Base-by-base conservation (phyloP, 352 stramenopile genomes). In the Phytopythium sindhum region DNA sequence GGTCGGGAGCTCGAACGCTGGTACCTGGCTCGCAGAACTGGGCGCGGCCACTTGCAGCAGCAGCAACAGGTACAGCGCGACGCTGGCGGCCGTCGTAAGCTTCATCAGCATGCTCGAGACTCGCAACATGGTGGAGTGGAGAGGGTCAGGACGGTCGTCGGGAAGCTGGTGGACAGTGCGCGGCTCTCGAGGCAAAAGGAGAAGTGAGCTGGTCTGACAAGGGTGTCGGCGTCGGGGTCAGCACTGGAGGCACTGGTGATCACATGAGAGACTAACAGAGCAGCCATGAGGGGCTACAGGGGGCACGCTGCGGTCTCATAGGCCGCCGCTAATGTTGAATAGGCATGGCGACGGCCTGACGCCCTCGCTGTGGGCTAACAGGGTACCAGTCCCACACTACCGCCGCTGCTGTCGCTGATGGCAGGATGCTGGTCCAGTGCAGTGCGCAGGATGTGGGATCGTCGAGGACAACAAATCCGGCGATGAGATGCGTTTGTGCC, bases 1-100 rank as follows among this genome's bases (percentile, higher is more conserved):
- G 31, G 73, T 64, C 17, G 78, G 78, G 5, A 90, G 63, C 11
- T 72, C 57, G 60, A 86, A 90, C 24, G 70, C 56, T 3, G 79
- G 74, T 10, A 70, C 71, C 57, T 77, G 60, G 4, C 66, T 57
- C 7, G 66, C 66, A 47, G 66, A 60, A 29, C 66, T 61, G 37
- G 60, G 5, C 50, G 68, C 61, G 37, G 55, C 35, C 23, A 64
- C 55, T 9, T 76, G 63, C 41, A 60, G 31, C 29, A 73, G 54
- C 5, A 72, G 26, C 57, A 58, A 8, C 53, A 58, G 21, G 31
- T 31, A 58, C n/a, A 58, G 31, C 21, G 53, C 53, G n/a, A n/a
- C 31, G 53, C 35, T n/a, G 33, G 53, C 53, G 12, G 17, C 33
- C 12, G 35, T 33, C 35, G 53, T 31, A 23, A 58, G 31, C 53